Evolutionary conservation across 768 basidiomycete genomes (phyloP).

Genomic region (Coprinopsis sp.): DNA sequence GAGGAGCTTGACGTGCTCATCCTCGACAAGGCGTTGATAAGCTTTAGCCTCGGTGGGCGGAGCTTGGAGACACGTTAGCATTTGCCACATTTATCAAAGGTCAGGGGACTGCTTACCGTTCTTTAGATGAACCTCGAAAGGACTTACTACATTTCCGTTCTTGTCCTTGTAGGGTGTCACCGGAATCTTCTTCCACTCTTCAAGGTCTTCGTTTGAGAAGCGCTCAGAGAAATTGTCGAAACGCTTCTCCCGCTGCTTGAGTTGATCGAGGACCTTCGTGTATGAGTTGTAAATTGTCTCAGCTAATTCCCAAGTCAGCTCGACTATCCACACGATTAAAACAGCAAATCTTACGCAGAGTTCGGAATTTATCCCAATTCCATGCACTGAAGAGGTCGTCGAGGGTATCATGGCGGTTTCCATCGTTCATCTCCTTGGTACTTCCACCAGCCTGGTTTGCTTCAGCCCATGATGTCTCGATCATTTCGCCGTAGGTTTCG

Average conservation of each 20-base stretch:
- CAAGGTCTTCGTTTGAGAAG: neutral
- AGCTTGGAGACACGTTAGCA: neutral
- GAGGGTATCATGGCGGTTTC: constrained; percentile 26
- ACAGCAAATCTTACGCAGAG: no score
- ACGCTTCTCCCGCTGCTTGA: neutral
- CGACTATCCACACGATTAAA: no score
- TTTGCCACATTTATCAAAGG: neutral
- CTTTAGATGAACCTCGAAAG: neutral
- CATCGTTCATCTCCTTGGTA: constrained; percentile 26
- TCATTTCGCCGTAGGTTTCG: constrained; percentile 23
- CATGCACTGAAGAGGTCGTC: constrained; percentile 20
- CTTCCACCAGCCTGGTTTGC: constrained; percentile 21
- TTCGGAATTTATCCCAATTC: constrained; percentile 24
- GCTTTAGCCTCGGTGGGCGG: neutral
- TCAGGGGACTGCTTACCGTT: neutral
- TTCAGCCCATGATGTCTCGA: constrained; percentile 24
- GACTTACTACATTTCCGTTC: neutral
- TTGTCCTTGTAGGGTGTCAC: neutral
- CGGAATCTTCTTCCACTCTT: neutral
- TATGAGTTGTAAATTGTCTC: constrained; percentile 2
- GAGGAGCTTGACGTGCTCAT: neutral
- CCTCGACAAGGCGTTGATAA: neutral
- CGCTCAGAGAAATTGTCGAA: neutral
- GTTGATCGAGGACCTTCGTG: neutral
- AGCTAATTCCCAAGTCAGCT: no score